Conservation (phyloP, 2,329 filamentous ascomycete species). For the Talaromyces sp. region DNA sequence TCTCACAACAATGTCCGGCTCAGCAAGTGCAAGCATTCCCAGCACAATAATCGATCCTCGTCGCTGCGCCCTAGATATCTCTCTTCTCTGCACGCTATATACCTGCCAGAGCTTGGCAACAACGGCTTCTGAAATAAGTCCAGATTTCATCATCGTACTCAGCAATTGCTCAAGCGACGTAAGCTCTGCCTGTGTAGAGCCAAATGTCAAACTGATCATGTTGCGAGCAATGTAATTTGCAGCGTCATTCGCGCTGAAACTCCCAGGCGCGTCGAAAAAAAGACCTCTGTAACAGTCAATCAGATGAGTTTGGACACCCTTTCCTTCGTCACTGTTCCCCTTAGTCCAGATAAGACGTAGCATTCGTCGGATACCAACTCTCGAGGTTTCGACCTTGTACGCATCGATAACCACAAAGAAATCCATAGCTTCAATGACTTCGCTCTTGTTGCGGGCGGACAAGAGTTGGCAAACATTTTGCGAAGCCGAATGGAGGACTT, state of each 20-base stretch:
- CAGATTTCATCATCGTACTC: slow-evolving; percentile 95
- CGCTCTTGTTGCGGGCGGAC: slow-evolving; percentile 93
- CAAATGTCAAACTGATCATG: slow-evolving; percentile 98
- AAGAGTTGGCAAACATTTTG: slow-evolving; percentile 79
- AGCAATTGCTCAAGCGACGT: slow-evolving; percentile 93
- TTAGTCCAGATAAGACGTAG: slow-evolving; percentile 98
- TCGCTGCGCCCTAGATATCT: slow-evolving; percentile 87
- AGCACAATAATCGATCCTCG: slow-evolving; percentile 93
- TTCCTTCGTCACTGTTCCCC: slow-evolving; percentile 97
- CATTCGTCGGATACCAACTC: slow-evolving; percentile 91
- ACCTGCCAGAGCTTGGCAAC: slow-evolving; percentile 95
- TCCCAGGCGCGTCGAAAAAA: slow-evolving; percentile 92
- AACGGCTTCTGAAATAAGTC: slow-evolving; percentile 79
- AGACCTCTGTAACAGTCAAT: slow-evolving; percentile 95
- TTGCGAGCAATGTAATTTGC: slow-evolving; percentile 95
- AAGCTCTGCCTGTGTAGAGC: slow-evolving; percentile 87
- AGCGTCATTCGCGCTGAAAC: slow-evolving; percentile 81
- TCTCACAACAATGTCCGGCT: slow-evolving; percentile 85
- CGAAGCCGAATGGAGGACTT: slow-evolving; percentile 81
- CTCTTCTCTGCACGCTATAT: slow-evolving; percentile 87
- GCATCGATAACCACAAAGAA: slow-evolving; percentile 95
- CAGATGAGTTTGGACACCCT: slow-evolving; percentile 92
- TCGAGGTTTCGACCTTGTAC: slow-evolving; percentile 92
- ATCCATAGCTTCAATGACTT: slow-evolving; percentile 98
- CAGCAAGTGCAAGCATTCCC: slow-evolving; percentile 92